phyloP scores from a whole-genome alignment of 495 filamentous ascomycete species.

The Trichoderma gamsii region DNA sequence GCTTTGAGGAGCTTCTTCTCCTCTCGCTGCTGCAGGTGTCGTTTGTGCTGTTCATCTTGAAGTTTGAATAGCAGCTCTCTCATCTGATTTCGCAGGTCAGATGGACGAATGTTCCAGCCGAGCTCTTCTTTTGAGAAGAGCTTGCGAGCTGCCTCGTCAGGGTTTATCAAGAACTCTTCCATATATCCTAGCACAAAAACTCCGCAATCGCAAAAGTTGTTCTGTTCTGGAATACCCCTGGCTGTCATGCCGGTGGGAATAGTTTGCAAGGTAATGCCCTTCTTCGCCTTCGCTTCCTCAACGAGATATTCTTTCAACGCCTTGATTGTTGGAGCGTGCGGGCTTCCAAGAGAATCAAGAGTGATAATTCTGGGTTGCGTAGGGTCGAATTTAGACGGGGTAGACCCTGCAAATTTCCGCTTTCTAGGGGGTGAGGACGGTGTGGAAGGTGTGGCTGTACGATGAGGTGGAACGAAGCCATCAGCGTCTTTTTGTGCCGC shows the following conservation, averaged over 20 bases:
- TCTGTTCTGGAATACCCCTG: slow-evolving; percentile 65
- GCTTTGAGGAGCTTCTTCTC: slow-evolving; percentile 19
- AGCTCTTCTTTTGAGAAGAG: slow-evolving; percentile 29
- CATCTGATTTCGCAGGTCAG: slow-evolving; percentile 30
- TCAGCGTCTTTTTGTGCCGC: not conserved
- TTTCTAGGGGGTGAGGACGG: not conserved
- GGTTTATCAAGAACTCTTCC: slow-evolving; percentile 67
- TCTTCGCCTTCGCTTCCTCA: slow-evolving; percentile 66
- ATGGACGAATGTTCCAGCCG: slow-evolving; percentile 33
- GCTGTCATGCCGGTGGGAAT: slow-evolving; percentile 52
- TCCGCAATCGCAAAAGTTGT: slow-evolving; percentile 85
- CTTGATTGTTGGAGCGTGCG: slow-evolving; percentile 54
- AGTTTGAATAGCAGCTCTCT: slow-evolving; percentile 33
- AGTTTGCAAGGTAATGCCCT: slow-evolving; percentile 46
- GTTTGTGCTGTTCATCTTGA: slow-evolving; percentile 29
- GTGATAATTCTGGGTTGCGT: slow-evolving; percentile 68
- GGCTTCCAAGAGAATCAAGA: slow-evolving; percentile 70
- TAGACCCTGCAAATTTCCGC: not conserved
- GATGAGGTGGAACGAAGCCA: not conserved
- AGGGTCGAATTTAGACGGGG: slow-evolving; percentile 26
- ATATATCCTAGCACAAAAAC: slow-evolving; percentile 78
- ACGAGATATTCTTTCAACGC: slow-evolving; percentile 71
- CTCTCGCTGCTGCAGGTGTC: slow-evolving; percentile 20
- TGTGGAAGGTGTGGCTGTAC: not conserved
- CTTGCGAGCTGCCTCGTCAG: slow-evolving; percentile 50